Base-by-base conservation (phyloP, 176 grass and related monocot species). In the Eleusine coracana region DNA sequence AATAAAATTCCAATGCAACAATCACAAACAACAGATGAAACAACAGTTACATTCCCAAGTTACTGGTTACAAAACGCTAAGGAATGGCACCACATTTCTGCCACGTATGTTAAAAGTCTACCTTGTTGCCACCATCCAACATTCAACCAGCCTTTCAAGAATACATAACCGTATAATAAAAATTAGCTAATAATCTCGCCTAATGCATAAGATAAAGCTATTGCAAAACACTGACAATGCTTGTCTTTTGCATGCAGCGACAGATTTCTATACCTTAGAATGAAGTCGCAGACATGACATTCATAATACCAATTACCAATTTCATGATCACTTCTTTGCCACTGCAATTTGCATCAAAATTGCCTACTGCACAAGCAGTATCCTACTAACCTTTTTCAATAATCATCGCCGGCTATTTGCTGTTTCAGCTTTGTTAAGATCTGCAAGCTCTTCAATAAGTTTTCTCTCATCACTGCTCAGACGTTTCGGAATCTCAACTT, bases 401-500 rank as follows among this genome's bases (percentile, higher is more conserved):
- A 75, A 87, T 86, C 81, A 94, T 86, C 96, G 89, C 70, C 89
- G 88, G 62, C 80, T 90, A 67, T 91, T 91, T 51, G 93, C 80
- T 5, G 71, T 93, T 83, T 89, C 79, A 29, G 88, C 80, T 66
- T 91, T 94, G 66, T 80, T 93, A 37, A 99, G 93, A 54, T 85
- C 71, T 14, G 96, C 91, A 76, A 99, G 91, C 83, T 99, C 96
- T 81, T 99, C 91, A 9, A 99, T 87, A 81, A 99, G 83, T 60
- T 96, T 96, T 78, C 83, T 96, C 83, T 99, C 96, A 6, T 99
- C 93, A 3, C 73, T 87, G 69, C 93, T 99, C 66, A 96, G 89
- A 76, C 89, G 86, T 83, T 99, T 99, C 15, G 96, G 96, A 85
- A 99, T 99, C 74, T 99, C 96, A 11, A 99, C 96, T 82, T 96